Evolutionary conservation across 2,329 filamentous ascomycete genomes (phyloP).

Genomic region (Microcera coccophila): DNA sequence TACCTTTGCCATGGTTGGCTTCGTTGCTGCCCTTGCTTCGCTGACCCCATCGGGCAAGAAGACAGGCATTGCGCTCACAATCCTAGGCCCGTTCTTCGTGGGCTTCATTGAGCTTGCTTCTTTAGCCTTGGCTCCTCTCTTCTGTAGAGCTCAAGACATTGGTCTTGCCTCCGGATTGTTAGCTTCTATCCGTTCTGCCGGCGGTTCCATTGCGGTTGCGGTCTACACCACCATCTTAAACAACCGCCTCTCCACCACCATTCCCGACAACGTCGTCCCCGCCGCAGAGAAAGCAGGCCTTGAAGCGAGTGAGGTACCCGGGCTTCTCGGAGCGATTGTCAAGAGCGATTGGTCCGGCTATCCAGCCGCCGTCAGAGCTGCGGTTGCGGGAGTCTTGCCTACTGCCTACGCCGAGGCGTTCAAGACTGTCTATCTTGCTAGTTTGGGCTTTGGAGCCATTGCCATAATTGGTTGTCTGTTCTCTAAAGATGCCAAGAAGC

Average conservation of each 20-base stretch:
- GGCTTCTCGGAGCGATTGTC: constrained; percentile 32
- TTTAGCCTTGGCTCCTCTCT: constrained; percentile 34
- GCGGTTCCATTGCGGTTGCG: constrained; percentile 35
- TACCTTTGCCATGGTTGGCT: constrained; percentile 35
- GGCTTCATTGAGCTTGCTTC: constrained; percentile 35
- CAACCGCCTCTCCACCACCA: constrained; percentile 34
- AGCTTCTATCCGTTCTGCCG: constrained; percentile 37
- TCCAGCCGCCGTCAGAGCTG: constrained; percentile 28
- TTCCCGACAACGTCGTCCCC: constrained; percentile 33
- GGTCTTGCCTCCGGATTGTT: constrained; percentile 39
- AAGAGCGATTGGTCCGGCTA: constrained; percentile 30
- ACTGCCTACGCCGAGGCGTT: constrained; percentile 38
- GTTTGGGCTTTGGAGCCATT: constrained; percentile 36
- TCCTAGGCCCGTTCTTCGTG: constrained; percentile 36
- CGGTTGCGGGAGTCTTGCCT: constrained; percentile 27
- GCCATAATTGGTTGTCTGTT: constrained; percentile 35
- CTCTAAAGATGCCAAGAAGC: constrained; percentile 32
- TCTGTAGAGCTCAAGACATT: constrained; percentile 38
- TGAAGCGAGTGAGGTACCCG: constrained; percentile 27
- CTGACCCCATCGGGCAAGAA: constrained; percentile 31
- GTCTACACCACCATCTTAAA: constrained; percentile 39
- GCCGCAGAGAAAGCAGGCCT: constrained; percentile 37
- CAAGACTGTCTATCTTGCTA: constrained; percentile 39
- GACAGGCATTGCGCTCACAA: constrained; percentile 32
- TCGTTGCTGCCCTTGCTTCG: constrained; percentile 33